phyloP scores from a whole-genome alignment of 495 filamentous ascomycete species.

The Daldinia caldariorum region DNA sequence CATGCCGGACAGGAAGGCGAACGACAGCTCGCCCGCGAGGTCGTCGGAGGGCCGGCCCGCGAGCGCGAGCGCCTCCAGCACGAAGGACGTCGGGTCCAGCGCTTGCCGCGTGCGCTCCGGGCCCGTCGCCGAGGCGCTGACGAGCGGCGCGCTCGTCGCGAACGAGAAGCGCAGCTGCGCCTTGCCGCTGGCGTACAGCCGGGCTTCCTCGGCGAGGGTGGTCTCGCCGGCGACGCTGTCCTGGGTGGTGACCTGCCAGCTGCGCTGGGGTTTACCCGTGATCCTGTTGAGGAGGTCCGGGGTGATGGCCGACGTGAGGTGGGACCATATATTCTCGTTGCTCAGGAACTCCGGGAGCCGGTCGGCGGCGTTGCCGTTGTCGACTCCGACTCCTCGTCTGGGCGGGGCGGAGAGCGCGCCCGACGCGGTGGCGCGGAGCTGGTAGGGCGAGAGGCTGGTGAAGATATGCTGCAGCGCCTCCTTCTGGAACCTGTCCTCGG shows the following conservation, averaged over 20 bases:
- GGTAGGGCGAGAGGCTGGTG: conserved; percentile 53
- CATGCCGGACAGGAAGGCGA: conserved; percentile 82
- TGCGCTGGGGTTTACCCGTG: conserved; percentile 52
- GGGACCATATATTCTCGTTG: conserved; percentile 49
- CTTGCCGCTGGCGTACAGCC: conserved; percentile 51
- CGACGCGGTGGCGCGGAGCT: conserved; percentile 32
- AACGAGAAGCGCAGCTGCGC: conserved; percentile 62
- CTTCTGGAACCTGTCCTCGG: conserved; percentile 50
- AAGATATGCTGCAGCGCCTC: conserved; percentile 50
- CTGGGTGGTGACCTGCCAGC: conserved; percentile 64
- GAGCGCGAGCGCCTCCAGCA: conserved; percentile 41
- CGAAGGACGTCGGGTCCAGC: conserved; percentile 48
- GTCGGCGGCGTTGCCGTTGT: conserved; percentile 7
- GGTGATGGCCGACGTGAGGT: conserved; percentile 63
- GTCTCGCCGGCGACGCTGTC: conserved; percentile 49
- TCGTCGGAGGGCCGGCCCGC: conserved; percentile 49
- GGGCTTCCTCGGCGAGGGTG: conserved; percentile 51
- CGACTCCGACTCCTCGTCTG: conserved; percentile 14
- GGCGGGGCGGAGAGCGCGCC: conserved; percentile 22
- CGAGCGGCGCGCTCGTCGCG: conserved; percentile 66
- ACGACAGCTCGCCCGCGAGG: conserved; percentile 87
- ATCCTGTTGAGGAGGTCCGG: conserved; percentile 58
- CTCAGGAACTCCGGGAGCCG: conserved; percentile 22
- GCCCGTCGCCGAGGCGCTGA: conserved; percentile 74
- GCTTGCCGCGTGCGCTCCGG: conserved; percentile 60